These are phyloP conservation scores for Ceriops zippeliana DNA, from an alignment of 345 rosid species.

Conservation along the genomic window DNA sequence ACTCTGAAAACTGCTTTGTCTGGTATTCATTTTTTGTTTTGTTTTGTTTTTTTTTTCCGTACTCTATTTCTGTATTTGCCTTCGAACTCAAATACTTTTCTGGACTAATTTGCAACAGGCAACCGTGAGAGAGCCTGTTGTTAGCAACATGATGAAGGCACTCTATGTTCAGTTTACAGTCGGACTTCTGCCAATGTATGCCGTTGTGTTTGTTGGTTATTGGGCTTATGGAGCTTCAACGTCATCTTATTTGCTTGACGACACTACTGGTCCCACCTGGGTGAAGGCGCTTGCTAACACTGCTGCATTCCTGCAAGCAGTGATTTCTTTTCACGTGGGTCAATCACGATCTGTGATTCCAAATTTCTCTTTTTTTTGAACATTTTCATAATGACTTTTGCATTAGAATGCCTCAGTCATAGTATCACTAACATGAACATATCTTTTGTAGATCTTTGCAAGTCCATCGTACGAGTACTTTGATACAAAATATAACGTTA, in stretches of 20 bases:
- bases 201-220: conserved; percentile 69
- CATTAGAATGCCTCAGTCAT: no score
- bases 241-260: conserved; percentile 62
- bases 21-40: not conserved
- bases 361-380: no score
- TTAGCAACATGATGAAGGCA: conserved; percentile 79
- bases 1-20: no score
- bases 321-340: conserved; percentile 77
- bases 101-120: conserved; percentile 42
- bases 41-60: not conserved
- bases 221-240: conserved; percentile 93
- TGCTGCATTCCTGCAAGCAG: conserved; percentile 75
- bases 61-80: not conserved
- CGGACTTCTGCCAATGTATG: conserved; percentile 71
- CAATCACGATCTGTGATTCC: not conserved
- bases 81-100: not conserved
- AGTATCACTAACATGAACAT: no score
- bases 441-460: conserved; percentile 62
- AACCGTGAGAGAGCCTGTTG: conserved; percentile 78
- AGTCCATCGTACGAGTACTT: conserved; percentile 88
- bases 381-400: no score
- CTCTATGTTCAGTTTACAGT: conserved; percentile 76
- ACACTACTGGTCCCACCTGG: conserved; percentile 73
- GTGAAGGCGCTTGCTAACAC: conserved; percentile 70
- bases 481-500: conserved; percentile 78